Conservation (phyloP, 139 green algal species). For the Tetradesmus lagerheimii region DNA sequence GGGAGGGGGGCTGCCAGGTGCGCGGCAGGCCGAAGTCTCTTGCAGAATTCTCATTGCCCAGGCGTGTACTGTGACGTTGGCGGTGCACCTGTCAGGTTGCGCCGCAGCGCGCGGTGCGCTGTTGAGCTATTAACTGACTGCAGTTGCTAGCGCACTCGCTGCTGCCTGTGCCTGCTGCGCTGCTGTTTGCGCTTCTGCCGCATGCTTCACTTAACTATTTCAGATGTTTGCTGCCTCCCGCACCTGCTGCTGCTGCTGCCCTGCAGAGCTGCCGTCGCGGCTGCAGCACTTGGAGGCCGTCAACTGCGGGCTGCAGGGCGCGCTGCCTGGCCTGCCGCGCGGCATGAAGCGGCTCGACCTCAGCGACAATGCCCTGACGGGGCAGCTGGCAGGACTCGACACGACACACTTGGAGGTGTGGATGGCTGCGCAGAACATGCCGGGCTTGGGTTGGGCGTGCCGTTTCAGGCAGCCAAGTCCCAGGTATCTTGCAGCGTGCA, state of each 20-base stretch:
- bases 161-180: too few relatives aligned
- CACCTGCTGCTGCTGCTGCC: background rate
- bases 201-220: too few relatives aligned
- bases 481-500: background rate
- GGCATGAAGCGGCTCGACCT: constrained; percentile 4
- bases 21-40: too few relatives aligned
- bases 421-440: background rate
- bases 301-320: background rate
- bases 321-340: background rate
- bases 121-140: too few relatives aligned
- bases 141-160: too few relatives aligned
- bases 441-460: background rate
- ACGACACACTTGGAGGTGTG: constrained; percentile 19
- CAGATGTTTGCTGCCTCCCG: too few relatives aligned
- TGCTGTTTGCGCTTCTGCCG: too few relatives aligned
- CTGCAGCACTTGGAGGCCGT: background rate
- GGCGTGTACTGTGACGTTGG: background rate
- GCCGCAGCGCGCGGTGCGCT: too few relatives aligned
- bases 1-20: background rate
- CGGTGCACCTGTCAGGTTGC: background rate
- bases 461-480: too few relatives aligned
- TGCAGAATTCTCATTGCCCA: background rate
- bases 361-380: background rate
- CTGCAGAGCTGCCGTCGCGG: background rate
- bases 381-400: background rate